Conservation (phyloP, 139 green algal species). For the Micractinium conductrix region DNA sequence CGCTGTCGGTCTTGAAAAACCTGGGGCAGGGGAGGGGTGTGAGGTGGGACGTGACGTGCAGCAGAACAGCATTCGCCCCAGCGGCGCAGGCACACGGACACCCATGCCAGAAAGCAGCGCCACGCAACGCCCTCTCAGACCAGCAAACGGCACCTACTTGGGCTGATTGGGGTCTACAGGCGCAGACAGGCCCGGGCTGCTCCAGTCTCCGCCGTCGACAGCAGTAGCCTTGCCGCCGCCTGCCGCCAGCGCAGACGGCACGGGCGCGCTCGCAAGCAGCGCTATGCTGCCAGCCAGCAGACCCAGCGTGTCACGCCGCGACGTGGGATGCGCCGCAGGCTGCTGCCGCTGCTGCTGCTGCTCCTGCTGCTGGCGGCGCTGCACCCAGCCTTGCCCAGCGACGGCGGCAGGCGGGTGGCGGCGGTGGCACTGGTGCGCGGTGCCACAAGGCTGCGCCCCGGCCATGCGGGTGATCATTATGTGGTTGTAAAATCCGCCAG, state of each 20-base stretch:
- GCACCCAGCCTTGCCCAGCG: too few relatives aligned
- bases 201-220: slow-evolving; percentile 54
- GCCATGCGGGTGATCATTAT: too few relatives aligned
- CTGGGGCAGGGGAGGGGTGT: neutral
- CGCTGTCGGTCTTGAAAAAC: slow-evolving; percentile 55
- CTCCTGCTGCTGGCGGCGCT: neutral
- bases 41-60: too few relatives aligned
- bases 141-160: neutral
- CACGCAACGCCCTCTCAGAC: too few relatives aligned
- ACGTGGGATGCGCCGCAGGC: neutral
- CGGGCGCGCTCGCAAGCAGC: neutral
- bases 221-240: neutral
- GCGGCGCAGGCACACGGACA: too few relatives aligned
- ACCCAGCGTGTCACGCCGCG: neutral
- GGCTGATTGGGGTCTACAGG: slow-evolving; percentile 39
- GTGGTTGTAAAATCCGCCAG: too few relatives aligned
- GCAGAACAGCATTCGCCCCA: too few relatives aligned
- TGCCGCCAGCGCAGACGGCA: neutral
- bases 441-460: too few relatives aligned
- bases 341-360: neutral
- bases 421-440: too few relatives aligned
- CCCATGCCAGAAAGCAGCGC: too few relatives aligned
- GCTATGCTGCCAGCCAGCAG: neutral
- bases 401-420: too few relatives aligned
- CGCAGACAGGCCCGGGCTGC: slow-evolving; percentile 49